Evolutionary conservation across 2,329 filamentous ascomycete species (phyloP), one percentile per base, ranked within the genome.

Genomic region (Paradendryphiella salina): DNA sequence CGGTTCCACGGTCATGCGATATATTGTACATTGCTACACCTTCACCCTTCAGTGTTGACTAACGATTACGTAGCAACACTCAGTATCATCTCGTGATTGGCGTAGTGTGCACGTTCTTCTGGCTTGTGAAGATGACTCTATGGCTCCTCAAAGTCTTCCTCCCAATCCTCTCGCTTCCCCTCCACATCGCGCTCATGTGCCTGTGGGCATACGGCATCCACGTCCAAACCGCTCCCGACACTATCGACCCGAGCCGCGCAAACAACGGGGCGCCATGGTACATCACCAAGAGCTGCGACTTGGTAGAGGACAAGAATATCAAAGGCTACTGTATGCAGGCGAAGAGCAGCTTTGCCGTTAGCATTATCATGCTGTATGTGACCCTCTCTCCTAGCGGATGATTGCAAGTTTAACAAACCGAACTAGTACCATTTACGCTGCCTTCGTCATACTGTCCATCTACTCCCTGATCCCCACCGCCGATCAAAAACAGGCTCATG

Each of bases 81-180:
- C 79, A 86, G 61, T 90, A 83, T 75, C 90, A 92, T 66, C 83
- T 91, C 60, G 86, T 86, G 66, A 86, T 91, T 60, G 87, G 87
- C 31, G 82, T 93, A 59, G 77, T 90, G 46, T 85, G 84, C 50
- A 86, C 89, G 70, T 93, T 93, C 77, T 79, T 90, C 69, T 81
- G 90, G 55, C 80, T 92, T 36, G 77, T 80, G 70, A 91, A 90
- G 77, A 79, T 82, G 57, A 82, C 87, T 54, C 79, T 82, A 64
- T 85, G 82, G 74, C 83, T 89, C 64, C 84, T 91, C 80, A 84
- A 86, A 69, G 75, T 86, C 64, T 90, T 85, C 79, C 84, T 80
- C 59, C 89, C 89, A 5, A 68, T 89, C 52, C 52, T 91, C 48
- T 84, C 82, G 52, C 70, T 83, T 18, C 54, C 85, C 46, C 72